Base-by-base conservation (phyloP, 768 basidiomycete genomes). In the Symmetrospora coprosmae region DNA sequence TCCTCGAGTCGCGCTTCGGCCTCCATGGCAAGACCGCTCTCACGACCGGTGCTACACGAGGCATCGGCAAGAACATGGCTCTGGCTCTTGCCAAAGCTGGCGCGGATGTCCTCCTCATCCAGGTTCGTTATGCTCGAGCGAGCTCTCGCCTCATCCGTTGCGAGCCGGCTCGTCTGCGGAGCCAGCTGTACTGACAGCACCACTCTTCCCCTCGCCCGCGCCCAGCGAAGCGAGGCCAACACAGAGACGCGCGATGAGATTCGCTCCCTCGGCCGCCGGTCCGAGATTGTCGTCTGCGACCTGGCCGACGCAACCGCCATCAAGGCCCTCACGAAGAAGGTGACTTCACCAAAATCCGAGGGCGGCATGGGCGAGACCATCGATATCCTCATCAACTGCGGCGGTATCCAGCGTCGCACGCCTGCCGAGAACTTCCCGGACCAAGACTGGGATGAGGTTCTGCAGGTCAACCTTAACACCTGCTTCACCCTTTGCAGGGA, bases 401-500 rank as follows among this genome's bases (percentile, higher is more conserved):
- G 80, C 58, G 80, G 80, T 58, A 82, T 81, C 65, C 78, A 80
- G 67, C 74, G 80, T 66, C 23, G 34, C 31, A 39, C 50, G 14
- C 78, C 81, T 60, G 79, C 79, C n/a, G 77, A 81, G 63, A 76
- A 78, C 67, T 84, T 84, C 70, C 73, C 77, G 27, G 83, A 83
- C 66, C 66, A 72, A 41, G 83, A 84, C 67, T 84, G 83, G 83
- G 80, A 83, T 61, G 83, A 83, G 70, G 83, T 84, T 66, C 66
- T 79, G 46, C 41, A 85, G 67, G 80, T 87, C 66, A 94, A 94
- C 76, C 80, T 94, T 70, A 88, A 87, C 72, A 81, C 87, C 7
- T 81, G 79, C 60, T 94, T 84, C 80, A 78, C 87, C 28, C 82
- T 91, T 64, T 82, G 81, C 16, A 85, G 85, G 73, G 84, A 86